Evolutionary conservation across 2,329 filamentous ascomycete genomes (phyloP), one percentile per base, ranked within the genome.

Genomic region (Epichloe brachyelytri): DNA sequence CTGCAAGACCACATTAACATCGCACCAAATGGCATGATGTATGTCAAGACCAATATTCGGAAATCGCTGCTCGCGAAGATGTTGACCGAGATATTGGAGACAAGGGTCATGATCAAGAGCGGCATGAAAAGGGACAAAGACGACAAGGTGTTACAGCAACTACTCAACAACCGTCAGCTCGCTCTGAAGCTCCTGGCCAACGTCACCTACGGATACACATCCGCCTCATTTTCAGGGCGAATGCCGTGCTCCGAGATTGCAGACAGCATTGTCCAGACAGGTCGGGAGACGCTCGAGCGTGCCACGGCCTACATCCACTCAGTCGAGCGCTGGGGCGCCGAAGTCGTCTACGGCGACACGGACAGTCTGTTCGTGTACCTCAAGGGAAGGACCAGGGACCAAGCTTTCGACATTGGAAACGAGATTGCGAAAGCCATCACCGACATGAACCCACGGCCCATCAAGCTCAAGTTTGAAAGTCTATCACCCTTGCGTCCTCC

Each of bases 401-500:
- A 97, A 64, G 94, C 94, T 0, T 98, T 98, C 65, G 78, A 84
- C 50, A 89, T 98, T 49, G 94, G 93, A 33, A 82, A 90, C 58
- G 91, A 97, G 63, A 98, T 98, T 54, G 85, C 90, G 36, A 80
- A 86, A 60, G 83, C 84, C 14, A 81, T 98, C 52, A 97, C 93
- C 0, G 79, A 88, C 50, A 85, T 86, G 72, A 98, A 96, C 61
- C 94, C 93, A 2, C 80, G 84, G 1, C 93, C 93, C 0, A 75
- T 98, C 58, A 97, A 95, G 68, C 83, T 98, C 56, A 97, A 97
- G 64, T 96, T 98, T 59, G 93, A 98, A 98, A 60, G 91, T 98
- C 1, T 98, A 98, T 66, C 86, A 95, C 56, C 93, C 94, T 0
- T 97, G 91, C 63, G 82, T 97, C 0, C 76, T 98, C 4, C 77